A percentile compares a stretch with the other conserved stretches of the same genome.
These are phyloP conservation scores for Dactylonectria macrodidyma DNA, from an alignment of 2,329 filamentous ascomycete genomes.

Conservation along the genomic window DNA sequence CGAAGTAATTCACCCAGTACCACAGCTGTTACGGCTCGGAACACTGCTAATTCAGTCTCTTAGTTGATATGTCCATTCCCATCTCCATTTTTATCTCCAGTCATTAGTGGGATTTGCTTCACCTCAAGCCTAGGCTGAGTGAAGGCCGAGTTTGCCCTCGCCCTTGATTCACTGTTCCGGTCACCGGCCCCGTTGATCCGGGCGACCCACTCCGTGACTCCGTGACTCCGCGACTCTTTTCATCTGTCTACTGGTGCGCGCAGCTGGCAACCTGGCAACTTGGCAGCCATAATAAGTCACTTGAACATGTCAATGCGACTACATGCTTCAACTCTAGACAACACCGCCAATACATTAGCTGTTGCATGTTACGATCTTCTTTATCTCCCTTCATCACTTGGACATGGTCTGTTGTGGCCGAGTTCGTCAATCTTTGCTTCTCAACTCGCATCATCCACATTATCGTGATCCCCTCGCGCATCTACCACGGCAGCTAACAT, in stretches of 20 bases:
- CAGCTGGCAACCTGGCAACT: neutral
- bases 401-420: neutral
- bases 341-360: neutral
- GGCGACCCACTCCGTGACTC: neutral
- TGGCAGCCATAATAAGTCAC: neutral
- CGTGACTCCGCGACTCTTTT: neutral
- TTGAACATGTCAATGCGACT: slow-evolving; percentile 1
- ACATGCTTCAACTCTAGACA: neutral
- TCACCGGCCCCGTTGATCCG: neutral
- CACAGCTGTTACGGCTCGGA: too few species aligned
- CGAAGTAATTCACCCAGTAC: too few species aligned
- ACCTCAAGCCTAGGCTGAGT: neutral
- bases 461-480: neutral
- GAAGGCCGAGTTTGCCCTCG: neutral
- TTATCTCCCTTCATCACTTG: neutral
- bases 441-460: too few species aligned
- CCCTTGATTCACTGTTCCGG: neutral
- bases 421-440: too few species aligned
- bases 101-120: too few species aligned
- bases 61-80: neutral
- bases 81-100: neutral
- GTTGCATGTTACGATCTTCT: neutral
- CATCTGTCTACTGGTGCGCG: neutral
- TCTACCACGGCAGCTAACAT: neutral
- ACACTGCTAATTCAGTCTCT: too few species aligned